Evolutionary conservation across 2,329 filamentous ascomycete species (phyloP).

Genomic region (Ophiocordyceps camponoti-rufipedis): DNA sequence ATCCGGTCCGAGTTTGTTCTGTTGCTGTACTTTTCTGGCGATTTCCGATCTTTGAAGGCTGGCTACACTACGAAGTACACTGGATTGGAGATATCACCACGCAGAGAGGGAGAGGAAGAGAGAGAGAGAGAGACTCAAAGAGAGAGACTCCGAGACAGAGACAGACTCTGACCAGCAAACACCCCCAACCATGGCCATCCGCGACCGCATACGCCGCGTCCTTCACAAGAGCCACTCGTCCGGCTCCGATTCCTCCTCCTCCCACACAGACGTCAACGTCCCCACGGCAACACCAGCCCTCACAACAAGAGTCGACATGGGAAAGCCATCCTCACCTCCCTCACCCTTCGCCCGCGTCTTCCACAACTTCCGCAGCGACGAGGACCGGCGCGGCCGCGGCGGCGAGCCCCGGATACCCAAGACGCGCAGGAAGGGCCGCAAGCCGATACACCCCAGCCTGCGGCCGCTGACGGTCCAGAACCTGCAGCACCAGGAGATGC

Average conservation of each 20-base stretch:
- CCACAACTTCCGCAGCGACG: conserved; percentile 9
- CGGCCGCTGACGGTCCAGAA: conserved; percentile 25
- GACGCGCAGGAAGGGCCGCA: conserved; percentile 5
- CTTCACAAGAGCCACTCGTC: conserved; percentile 18
- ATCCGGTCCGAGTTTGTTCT: not conserved
- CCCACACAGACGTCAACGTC: conserved; percentile 13
- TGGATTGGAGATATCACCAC: too few relatives aligned
- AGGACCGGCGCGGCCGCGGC: conserved; percentile 2
- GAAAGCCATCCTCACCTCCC: conserved; percentile 11
- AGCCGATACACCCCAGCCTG: conserved; percentile 23
- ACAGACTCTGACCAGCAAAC: too few relatives aligned
- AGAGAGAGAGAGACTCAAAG: too few relatives aligned
- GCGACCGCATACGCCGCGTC: conserved; percentile 22
- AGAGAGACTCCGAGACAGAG: too few relatives aligned
- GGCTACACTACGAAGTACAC: too few relatives aligned
- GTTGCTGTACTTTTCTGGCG: not conserved
- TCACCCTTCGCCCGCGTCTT: conserved; percentile 13
- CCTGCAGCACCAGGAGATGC: conserved; percentile 26
- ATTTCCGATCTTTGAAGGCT: not conserved
- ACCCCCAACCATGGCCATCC: conserved; percentile 17
- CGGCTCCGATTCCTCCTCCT: conserved; percentile 12
- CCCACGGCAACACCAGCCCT: conserved; percentile 12
- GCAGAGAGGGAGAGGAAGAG: too few relatives aligned
- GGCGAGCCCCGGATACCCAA: not conserved
- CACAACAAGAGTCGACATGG: conserved; percentile 11